Percentiles rank a stretch among this genome's conserved stretches.
Conservation (phyloP, 139 green algal species). For the Coelastrella sp. region DNA sequence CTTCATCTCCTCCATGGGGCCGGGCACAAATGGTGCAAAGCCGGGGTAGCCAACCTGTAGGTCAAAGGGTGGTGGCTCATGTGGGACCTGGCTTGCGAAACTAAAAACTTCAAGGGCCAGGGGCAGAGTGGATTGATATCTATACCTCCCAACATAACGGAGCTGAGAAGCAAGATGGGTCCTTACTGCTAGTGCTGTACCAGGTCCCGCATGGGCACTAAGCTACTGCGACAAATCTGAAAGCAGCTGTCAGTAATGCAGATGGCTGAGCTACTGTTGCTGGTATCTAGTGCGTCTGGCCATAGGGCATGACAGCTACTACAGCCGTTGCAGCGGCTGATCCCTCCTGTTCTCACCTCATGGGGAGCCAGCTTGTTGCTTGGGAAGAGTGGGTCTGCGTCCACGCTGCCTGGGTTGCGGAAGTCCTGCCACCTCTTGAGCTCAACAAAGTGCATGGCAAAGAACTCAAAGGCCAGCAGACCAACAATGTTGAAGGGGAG, state of each 20-base stretch:
- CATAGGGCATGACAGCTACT: too few relatives aligned
- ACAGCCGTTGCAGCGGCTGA: background rate
- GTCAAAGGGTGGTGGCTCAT: background rate
- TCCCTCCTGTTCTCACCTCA: conserved; percentile 58
- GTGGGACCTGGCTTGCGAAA: too few relatives aligned
- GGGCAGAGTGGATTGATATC: too few relatives aligned
- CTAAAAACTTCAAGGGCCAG: too few relatives aligned
- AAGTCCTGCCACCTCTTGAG: conserved; percentile 86
- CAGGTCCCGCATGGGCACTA: too few relatives aligned
- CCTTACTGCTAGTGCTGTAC: too few relatives aligned
- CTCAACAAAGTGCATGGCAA: conserved; percentile 88
- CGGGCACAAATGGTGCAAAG: conserved; percentile 82
- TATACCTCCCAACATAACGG: too few relatives aligned
- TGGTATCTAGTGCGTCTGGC: too few relatives aligned
- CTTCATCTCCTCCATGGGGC: conserved; percentile 87
- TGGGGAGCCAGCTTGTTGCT: conserved; percentile 81
- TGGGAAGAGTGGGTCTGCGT: conserved; percentile 87
- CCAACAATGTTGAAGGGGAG: conserved; percentile 81
- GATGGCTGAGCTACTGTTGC: too few relatives aligned
- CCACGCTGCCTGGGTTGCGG: conserved; percentile 82
- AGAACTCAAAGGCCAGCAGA: conserved; percentile 89
- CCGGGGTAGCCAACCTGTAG: conserved; percentile 79
- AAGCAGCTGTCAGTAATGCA: too few relatives aligned
- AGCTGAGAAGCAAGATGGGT: too few relatives aligned
- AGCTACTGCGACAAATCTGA: too few relatives aligned